phyloP scores from a whole-genome alignment of 352 stramenopile genomes.

The Phytophthora quininea region DNA sequence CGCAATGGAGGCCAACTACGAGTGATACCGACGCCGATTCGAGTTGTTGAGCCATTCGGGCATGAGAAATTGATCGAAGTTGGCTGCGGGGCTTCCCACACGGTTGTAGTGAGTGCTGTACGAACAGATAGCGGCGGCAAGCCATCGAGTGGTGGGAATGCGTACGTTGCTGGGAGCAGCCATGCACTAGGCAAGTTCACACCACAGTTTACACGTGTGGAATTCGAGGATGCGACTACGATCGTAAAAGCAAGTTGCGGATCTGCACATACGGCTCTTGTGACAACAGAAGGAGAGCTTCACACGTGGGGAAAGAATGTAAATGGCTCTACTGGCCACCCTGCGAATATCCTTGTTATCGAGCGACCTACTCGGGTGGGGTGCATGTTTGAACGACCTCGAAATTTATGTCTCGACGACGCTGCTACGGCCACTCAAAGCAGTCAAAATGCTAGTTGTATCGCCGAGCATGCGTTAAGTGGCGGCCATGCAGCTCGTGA shows the following conservation, averaged over 20 bases:
- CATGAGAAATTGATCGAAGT: constrained; percentile 66
- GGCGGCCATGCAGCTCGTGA: constrained; percentile 25
- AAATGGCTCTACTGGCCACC: constrained; percentile 67
- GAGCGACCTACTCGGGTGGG: constrained; percentile 49
- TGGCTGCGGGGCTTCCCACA: constrained; percentile 72
- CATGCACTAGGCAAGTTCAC: constrained; percentile 71
- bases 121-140: constrained; percentile 11
- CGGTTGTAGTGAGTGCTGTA: constrained; percentile 50
- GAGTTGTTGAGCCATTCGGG: constrained; percentile 43
- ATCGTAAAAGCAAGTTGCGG: constrained; percentile 66
- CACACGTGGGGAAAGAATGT: constrained; percentile 82
- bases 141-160: constrained; percentile 31
- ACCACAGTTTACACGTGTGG: constrained; percentile 51
- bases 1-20: constrained; percentile 57
- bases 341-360: constrained; percentile 39
- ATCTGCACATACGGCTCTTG: constrained; percentile 65
- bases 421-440: constrained; percentile 51
- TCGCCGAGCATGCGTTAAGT: constrained; percentile 50
- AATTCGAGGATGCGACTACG: constrained; percentile 23
- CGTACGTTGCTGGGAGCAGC: constrained; percentile 74
- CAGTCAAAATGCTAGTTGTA: constrained; percentile 66
- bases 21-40: constrained; percentile 46
- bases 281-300: constrained; percentile 67
- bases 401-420: constrained; percentile 52
- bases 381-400: constrained; percentile 66